Percentiles rank a stretch among this genome's conserved stretches.
Conservation (phyloP, 768 basidiomycete species). For the Mycena chlorophos region DNA sequence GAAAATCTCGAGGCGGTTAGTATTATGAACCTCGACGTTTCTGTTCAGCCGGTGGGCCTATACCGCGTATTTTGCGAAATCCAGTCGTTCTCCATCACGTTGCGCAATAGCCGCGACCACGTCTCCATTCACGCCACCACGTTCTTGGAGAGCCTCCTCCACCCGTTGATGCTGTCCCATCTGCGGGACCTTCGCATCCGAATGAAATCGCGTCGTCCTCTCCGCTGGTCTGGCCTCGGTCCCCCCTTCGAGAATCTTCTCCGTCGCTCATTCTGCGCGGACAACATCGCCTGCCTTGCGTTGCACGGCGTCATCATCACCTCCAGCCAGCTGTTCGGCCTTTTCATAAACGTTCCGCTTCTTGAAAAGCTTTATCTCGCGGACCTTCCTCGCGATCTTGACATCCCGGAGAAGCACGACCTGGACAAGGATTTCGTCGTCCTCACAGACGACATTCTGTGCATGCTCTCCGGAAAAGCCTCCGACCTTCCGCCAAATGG, state of each 20-base stretch:
- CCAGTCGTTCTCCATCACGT: neutral
- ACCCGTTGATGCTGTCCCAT: neutral
- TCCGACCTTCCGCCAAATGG: neutral
- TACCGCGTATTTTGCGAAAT: neutral
- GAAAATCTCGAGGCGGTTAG: neutral
- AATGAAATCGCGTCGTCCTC: neutral
- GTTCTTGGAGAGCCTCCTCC: neutral
- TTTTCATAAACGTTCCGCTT: neutral
- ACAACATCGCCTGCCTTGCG: constrained; percentile 1
- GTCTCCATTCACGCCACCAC: neutral
- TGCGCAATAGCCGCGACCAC: neutral
- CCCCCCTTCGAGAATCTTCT: neutral
- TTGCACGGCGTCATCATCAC: neutral
- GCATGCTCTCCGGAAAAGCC: neutral
- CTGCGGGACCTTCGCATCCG: neutral
- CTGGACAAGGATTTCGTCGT: constrained; percentile 1
- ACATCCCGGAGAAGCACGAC: neutral
- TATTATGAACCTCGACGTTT: neutral
- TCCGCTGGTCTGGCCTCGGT: constrained; percentile 1
- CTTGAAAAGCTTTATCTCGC: constrained; percentile 4
- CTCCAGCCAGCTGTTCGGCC: neutral
- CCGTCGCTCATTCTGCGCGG: constrained; percentile 1
- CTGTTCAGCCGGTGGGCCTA: neutral
- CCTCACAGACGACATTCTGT: constrained; percentile 4
- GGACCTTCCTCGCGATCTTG: neutral